These are phyloP conservation scores for Myochromella boudieri DNA, from an alignment of 768 basidiomycete species.

Conservation along the genomic window DNA sequence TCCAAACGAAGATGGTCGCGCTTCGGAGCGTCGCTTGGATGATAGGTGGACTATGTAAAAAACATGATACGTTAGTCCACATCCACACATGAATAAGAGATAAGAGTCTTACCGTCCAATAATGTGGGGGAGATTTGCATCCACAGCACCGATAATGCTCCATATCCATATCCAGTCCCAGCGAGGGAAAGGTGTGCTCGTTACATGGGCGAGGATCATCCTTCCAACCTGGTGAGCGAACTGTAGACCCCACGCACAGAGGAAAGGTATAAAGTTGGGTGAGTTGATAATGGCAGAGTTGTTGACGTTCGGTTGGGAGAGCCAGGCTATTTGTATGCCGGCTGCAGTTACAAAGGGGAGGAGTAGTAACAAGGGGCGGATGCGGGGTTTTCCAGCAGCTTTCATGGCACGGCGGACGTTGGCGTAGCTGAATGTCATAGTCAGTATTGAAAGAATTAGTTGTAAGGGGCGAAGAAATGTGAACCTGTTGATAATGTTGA, in stretches of 20 bases:
- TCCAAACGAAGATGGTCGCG: constrained; percentile 64
- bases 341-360: constrained; percentile 78
- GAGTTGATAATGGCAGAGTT: constrained; percentile 74
- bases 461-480: constrained; percentile 5
- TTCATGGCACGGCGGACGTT: constrained; percentile 72
- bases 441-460: background rate
- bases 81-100: constrained; percentile 5
- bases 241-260: constrained; percentile 91
- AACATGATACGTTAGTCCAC: background rate
- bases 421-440: constrained; percentile 50
- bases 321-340: constrained; percentile 77
- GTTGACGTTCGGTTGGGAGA: constrained; percentile 62
- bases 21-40: constrained; percentile 67
- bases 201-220: constrained; percentile 93
- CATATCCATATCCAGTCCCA: constrained; percentile 90
- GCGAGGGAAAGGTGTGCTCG: constrained; percentile 77
- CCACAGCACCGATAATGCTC: constrained; percentile 73
- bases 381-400: constrained; percentile 35
- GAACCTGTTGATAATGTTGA: constrained; percentile 80
- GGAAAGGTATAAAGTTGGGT: constrained; percentile 79
- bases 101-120: constrained; percentile 56
- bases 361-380: constrained; percentile 68
- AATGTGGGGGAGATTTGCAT: constrained; percentile 76
- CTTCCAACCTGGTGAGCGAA: constrained; percentile 88
- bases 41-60: constrained; percentile 51